These are phyloP conservation scores for Paspalum notatum DNA, from an alignment of 176 grass and related monocot species.

Conservation along the genomic window DNA sequence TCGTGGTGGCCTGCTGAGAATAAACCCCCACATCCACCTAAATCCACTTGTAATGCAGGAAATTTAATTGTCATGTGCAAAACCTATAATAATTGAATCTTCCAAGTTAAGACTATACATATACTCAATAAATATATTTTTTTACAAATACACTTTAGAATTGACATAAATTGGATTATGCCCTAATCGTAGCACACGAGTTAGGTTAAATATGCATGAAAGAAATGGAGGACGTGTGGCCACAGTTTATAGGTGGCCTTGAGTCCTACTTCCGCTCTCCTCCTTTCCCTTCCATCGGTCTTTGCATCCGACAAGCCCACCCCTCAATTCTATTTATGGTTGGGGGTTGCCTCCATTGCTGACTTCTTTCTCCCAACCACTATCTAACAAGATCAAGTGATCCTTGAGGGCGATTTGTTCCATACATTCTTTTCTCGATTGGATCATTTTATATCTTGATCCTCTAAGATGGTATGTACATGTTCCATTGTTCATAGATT, in stretches of 20 bases:
- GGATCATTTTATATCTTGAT: neutral
- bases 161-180: too few species aligned
- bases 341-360: neutral
- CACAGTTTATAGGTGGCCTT: conserved; percentile 9
- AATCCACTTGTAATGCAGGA: too few species aligned
- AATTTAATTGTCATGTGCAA: too few species aligned
- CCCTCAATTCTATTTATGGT: conserved; percentile 37
- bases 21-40: too few species aligned
- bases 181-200: too few species aligned
- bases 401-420: neutral
- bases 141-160: too few species aligned
- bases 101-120: too few species aligned
- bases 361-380: conserved; percentile 13
- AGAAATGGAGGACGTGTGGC: neutral
- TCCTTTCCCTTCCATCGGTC: conserved; percentile 32
- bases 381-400: neutral
- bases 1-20: too few species aligned
- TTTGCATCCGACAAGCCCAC: too few species aligned
- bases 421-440: neutral
- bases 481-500: neutral
- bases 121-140: too few species aligned
- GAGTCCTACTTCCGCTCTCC: conserved; percentile 41
- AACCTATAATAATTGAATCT: too few species aligned
- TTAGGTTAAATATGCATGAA: too few species aligned
- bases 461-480: conserved; percentile 20